Evolutionary conservation across 352 stramenopile genomes (phyloP), one percentile per base, ranked within the genome.

Genomic region (Globisporangium takayamanum): DNA sequence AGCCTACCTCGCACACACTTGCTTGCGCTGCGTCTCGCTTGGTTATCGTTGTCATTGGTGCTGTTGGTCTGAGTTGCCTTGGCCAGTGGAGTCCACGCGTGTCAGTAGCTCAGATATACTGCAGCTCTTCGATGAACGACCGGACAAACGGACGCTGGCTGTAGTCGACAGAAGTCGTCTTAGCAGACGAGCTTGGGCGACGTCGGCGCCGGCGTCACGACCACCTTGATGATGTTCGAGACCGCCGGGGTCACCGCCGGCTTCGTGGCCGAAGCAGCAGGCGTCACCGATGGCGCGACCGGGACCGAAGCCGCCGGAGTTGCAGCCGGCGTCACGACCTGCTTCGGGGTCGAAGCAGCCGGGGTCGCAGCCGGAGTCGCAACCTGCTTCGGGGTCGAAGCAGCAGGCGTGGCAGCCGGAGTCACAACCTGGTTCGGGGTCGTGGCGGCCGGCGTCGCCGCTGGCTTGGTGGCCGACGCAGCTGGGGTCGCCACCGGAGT

Each of bases 141-240:
- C 22, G 33, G 33, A 39, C 33, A 7, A 39, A 39, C 33, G 10
- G 33, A 39, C 33, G 33, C 33, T 12, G 5, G 33, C 33, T 39
- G 33, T 5, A 10, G 33, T 39, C 5, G 33, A 12, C 22, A 50
- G n/a, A 15, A 33, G 14, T 22, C 28, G 57, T 33, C 53, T 65
- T 65, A 65, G 45, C 59, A 65, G 45, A 65, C 25, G 37, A 65
- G 59, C 59, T 65, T 65, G 18, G 52, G 22, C 37, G 59, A 60
- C 0, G 59, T 65, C 36, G 59, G 59, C 46, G 59, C 52, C 20
- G 56, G 56, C 36, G 56, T 62, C 16, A 62, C 56, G 48, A 62
- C 56, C 36, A 62, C 56, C 56, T 62, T 62, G 39, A 62, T 62
- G 56, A 59, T 59, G 46, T 49, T 54, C 26, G 54, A 52, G 2